A percentile compares a stretch with the other conserved stretches of the same genome.
phyloP scores from a whole-genome alignment of 2,329 filamentous ascomycete species.

The Dactylellina leptospora region DNA sequence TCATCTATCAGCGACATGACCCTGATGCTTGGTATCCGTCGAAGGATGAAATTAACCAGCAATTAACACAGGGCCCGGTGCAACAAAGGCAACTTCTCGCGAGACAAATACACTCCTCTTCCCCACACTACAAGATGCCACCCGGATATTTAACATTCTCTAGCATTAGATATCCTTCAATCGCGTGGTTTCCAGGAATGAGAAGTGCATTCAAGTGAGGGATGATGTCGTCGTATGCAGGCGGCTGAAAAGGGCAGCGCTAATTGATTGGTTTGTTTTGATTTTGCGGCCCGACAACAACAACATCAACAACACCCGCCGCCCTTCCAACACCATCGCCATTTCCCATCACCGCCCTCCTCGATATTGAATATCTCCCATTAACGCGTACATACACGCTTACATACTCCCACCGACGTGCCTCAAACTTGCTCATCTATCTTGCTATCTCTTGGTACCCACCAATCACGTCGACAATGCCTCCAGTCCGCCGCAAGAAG shows the following conservation, averaged over 20 bases:
- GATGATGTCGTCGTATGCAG: slow-evolving; percentile 7
- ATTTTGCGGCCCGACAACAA: slow-evolving; percentile 27
- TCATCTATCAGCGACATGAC: no score
- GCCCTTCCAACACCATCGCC: background rate
- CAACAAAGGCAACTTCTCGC: no score
- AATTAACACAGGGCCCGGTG: no score
- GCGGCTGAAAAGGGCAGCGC: slow-evolving; percentile 25
- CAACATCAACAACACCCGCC: slow-evolving; percentile 26
- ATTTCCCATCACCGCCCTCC: background rate
- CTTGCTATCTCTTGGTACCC: background rate
- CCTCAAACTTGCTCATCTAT: background rate
- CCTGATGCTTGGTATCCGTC: no score
- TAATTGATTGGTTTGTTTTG: slow-evolving; percentile 30
- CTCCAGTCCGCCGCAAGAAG: slow-evolving; percentile 51
- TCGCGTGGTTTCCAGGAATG: background rate
- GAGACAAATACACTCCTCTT: no score
- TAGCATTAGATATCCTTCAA: background rate
- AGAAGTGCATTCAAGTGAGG: no score
- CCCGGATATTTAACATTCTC: background rate
- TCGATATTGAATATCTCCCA: background rate
- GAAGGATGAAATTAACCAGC: no score
- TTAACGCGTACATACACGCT: slow-evolving; percentile 22
- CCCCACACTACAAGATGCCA: no score
- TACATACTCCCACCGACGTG: slow-evolving; percentile 5
- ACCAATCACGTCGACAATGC: slow-evolving; percentile 26